Base-by-base conservation (phyloP, 768 basidiomycete species). In the Leucogyrophana mollusca region DNA sequence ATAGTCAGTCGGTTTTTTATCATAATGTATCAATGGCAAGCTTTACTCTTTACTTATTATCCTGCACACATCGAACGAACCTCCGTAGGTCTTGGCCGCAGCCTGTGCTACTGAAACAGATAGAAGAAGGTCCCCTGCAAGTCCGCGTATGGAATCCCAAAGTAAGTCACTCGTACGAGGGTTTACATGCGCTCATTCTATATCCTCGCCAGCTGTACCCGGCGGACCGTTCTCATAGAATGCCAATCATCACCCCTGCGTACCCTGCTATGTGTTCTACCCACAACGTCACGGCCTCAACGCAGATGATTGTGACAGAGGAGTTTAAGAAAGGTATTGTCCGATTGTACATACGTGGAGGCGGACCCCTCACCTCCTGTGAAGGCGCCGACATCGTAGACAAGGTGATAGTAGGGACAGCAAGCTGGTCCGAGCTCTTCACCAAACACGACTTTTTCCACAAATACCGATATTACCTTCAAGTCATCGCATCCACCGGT, bases 241-340 rank as follows among this genome's bases (percentile, higher is more conserved):
- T 98, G 96, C 96, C 96, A 10, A 97, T 99, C 59, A 98, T 99
- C 57, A 99, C 96, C 2, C 96, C 96, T 3, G 94, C 96, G 9
- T 99, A 97, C 68, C 96, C 96, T 37, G 86, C 95, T 5, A 99
- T 99, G 95, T 98, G 95, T 65, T 83, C 95, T 20, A 99, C 96
- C 14, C 96, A 99, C 71, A 99, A 98, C 58, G 94, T 98, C 50
- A 94, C 93, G 42, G 80, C 82, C 34, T 96, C 94, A 8, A 98
- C 95, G 4, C 92, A 96, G 68, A 85, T 87, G 77, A 90, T 99
- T 45, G 93, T 96, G 76, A 94, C 89, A 0, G 85, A 91, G 55
- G 96, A 99, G 59, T 94, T 97, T 65, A 89, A 92, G 72, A 83
- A 87, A 76, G 94, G 94, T 88, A 45, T 43, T n/a, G n/a, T n/a